Evolutionary conservation across 1,284 basidiomycete genomes (phyloP), one percentile per base, ranked within the genome.

Genomic region (Trichosporon sp.): DNA sequence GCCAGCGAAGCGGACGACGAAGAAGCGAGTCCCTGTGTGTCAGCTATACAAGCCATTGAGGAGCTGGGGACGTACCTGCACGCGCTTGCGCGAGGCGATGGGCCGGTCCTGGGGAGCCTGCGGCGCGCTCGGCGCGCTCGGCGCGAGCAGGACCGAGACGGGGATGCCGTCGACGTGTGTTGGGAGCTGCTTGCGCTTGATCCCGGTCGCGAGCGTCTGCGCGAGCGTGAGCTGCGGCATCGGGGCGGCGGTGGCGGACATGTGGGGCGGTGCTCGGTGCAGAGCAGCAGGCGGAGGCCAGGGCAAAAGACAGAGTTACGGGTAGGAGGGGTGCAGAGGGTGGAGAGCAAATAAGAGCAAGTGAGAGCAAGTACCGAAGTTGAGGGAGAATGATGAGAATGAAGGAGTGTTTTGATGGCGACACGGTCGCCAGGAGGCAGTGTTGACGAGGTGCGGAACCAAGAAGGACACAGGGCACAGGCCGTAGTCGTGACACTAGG

Each of bases 101-200:
- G 38, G 38, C 18, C 38, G 38, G 38, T 42, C 38, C 38, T 42
- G 18, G 15, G 38, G 18, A 3, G 15, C 38, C 38, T 9, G 3
- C 15, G 18, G 38, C 1, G 38, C 15, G 18, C n/a, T n/a, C n/a
- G n/a, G n/a, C 38, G 58, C 42, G 7, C 8, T 31, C 27, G 23
- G 18, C 25, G 18, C 64, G 8, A 65, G 34, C 35, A 70, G 66
- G 6, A 29, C n/a, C 9, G 29, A 32, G 15, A 70, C 15, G 29
- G 72, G 42, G 23, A 73, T 67, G 5, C 72, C 72, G 2, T 64
- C 66, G 18, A 73, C 27, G 32, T 73, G 66, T 13, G 64, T 32
- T 2, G 51, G 12, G 7, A 44, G 18, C n/a, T 64, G 69, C 65
- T 73, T 73, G 60, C 72, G 72, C 66, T 73, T 73, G 53, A 21